These are phyloP conservation scores for Colletotrichum tropicicola DNA, from an alignment of 2,329 filamentous ascomycete genomes.

Conservation along the genomic window DNA sequence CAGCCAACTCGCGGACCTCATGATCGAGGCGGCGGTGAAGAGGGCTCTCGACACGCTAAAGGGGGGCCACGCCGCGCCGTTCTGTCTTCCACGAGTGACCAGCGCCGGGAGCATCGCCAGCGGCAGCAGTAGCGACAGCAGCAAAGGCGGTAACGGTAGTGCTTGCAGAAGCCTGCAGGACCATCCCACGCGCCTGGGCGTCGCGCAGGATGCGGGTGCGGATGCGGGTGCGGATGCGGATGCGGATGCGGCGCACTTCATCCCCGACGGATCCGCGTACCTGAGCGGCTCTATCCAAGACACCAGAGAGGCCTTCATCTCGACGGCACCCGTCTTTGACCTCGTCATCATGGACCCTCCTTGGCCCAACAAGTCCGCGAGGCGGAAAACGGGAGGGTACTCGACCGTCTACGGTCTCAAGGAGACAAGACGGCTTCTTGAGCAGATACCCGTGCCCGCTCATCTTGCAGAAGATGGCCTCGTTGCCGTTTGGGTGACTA, in stretches of 20 bases:
- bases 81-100: slow-evolving; percentile 53
- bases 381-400: slow-evolving; percentile 64
- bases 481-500: slow-evolving; percentile 82
- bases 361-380: slow-evolving; percentile 82
- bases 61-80: slow-evolving; percentile 50
- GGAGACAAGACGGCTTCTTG: slow-evolving; percentile 60
- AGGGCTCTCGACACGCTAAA: slow-evolving; percentile 51
- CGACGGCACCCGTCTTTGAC: slow-evolving; percentile 64
- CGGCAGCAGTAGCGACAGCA: background rate
- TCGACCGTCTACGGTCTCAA: slow-evolving; percentile 53
- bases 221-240: background rate
- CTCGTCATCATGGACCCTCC: slow-evolving; percentile 80
- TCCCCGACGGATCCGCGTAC: slow-evolving; percentile 54
- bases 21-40: slow-evolving; percentile 57
- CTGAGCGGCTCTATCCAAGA: slow-evolving; percentile 59
- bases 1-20: slow-evolving; percentile 62
- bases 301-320: slow-evolving; percentile 49
- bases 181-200: background rate
- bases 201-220: background rate
- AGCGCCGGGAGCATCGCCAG: slow-evolving; percentile 15
- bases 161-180: background rate
- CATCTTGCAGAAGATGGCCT: slow-evolving; percentile 64
- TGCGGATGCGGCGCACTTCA: slow-evolving; percentile 32
- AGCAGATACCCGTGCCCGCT: slow-evolving; percentile 62
- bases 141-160: background rate